Evolutionary conservation across 139 green algal species (phyloP).

Genomic region (Marvania coccoides): DNA sequence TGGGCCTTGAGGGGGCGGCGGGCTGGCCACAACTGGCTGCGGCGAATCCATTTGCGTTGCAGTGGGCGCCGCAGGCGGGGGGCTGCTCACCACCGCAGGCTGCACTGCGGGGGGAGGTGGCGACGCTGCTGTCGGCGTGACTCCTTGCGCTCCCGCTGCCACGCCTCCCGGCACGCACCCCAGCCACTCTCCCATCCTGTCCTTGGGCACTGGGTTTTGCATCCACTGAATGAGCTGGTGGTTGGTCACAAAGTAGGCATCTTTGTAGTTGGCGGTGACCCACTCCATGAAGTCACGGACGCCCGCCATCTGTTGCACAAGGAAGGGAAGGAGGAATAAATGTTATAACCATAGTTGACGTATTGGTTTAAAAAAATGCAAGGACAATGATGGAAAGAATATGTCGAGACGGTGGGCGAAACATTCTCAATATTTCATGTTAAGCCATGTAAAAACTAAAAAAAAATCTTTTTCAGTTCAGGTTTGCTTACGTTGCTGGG

Average conservation of each 20-base stretch:
- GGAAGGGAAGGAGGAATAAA: neutral
- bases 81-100: no score
- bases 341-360: no score
- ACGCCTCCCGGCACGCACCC: neutral
- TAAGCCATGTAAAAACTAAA: neutral
- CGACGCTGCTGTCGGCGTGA: neutral
- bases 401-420: neutral
- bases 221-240: slow-evolving; percentile 23
- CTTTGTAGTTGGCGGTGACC: neutral
- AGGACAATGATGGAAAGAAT: neutral
- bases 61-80: no score
- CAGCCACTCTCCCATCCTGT: slow-evolving; percentile 1
- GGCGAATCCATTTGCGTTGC: no score
- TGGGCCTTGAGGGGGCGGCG: no score
- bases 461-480: neutral
- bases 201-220: slow-evolving; percentile 14
- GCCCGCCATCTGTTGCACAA: neutral
- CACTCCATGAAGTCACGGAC: neutral
- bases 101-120: neutral
- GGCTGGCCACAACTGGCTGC: no score
- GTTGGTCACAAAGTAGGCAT: slow-evolving; percentile 28
- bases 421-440: neutral
- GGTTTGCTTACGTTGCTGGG: no score
- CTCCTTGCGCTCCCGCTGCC: neutral
- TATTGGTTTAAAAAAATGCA: neutral